These are phyloP conservation scores for Peronosclerospora sorghi DNA, from an alignment of 352 stramenopile genomes.

Conservation along the genomic window DNA sequence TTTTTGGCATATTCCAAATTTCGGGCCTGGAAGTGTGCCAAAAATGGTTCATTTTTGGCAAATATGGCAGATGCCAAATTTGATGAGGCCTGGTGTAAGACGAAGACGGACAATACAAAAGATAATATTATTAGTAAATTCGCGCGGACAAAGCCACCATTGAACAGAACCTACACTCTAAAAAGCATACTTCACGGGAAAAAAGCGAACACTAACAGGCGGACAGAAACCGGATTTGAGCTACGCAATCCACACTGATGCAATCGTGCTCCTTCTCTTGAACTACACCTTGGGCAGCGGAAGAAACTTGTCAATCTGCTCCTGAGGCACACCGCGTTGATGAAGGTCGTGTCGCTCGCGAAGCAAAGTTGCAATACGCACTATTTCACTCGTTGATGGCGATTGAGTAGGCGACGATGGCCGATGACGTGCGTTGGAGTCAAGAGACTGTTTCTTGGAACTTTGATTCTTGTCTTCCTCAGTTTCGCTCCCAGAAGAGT, in stretches of 20 bases:
- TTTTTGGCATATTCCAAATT: too few species aligned
- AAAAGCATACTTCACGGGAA: too few species aligned
- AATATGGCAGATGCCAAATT: too few species aligned
- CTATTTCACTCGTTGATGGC: slow-evolving; percentile 16
- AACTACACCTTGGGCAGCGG: slow-evolving; percentile 10
- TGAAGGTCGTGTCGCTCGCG: slow-evolving; percentile 20
- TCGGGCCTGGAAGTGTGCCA: too few species aligned
- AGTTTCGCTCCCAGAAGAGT: slow-evolving; percentile 10
- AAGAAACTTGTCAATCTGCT: slow-evolving; percentile 21
- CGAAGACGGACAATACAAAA: too few species aligned
- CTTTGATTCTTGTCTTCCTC: slow-evolving; percentile 7
- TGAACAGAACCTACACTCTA: too few species aligned
- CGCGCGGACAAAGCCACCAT: too few species aligned
- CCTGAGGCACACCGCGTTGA: slow-evolving; percentile 18
- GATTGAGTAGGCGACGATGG: slow-evolving; percentile 2
- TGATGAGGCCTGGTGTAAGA: too few species aligned
- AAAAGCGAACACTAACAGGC: too few species aligned
- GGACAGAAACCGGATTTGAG: not conserved
- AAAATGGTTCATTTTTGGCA: too few species aligned
- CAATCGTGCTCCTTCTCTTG: slow-evolving; percentile 1
- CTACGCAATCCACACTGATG: too few species aligned
- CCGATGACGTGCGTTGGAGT: not conserved
- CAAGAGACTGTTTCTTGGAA: slow-evolving; percentile 1
- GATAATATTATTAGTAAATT: too few species aligned
- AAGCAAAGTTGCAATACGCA: slow-evolving; percentile 19